phyloP scores from a whole-genome alignment of 2,329 filamentous ascomycete species.

The Penicillium sp. region DNA sequence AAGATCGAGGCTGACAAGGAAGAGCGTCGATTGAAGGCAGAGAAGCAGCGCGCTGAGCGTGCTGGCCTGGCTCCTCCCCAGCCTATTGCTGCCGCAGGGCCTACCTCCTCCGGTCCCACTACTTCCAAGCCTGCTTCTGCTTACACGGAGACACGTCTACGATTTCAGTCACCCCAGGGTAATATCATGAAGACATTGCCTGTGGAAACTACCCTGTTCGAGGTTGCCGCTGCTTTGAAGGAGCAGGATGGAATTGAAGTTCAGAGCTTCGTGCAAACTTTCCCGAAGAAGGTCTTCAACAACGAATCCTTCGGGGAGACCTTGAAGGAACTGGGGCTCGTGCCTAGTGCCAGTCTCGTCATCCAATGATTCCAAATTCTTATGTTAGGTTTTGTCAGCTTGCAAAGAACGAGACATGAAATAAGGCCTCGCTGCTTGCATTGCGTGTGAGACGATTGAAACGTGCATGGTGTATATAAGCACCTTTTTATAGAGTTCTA shows the following conservation, averaged over 20 bases:
- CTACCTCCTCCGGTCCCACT: slow-evolving; percentile 48
- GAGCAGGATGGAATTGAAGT: slow-evolving; percentile 67
- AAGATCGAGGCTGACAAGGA: slow-evolving; percentile 95
- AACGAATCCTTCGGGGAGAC: slow-evolving; percentile 81
- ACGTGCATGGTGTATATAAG: not conserved
- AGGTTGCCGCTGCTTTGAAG: slow-evolving; percentile 74
- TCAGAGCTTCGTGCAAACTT: slow-evolving; percentile 76
- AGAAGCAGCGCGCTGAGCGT: slow-evolving; percentile 78
- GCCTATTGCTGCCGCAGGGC: slow-evolving; percentile 42
- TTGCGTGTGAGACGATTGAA: not conserved
- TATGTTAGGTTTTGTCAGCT: slow-evolving; percentile 2
- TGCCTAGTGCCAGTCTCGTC: slow-evolving; percentile 86
- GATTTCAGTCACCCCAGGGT: slow-evolving; percentile 71
- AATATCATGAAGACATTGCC: slow-evolving; percentile 84
- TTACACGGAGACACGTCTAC: slow-evolving; percentile 75
- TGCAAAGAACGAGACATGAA: slow-evolving; percentile 12
- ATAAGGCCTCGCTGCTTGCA: not conserved
- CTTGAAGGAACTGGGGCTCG: slow-evolving; percentile 83
- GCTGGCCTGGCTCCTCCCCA: slow-evolving; percentile 63
- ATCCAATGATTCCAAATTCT: slow-evolving; percentile 48
- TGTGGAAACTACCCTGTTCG: slow-evolving; percentile 86
- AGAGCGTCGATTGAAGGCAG: slow-evolving; percentile 78
- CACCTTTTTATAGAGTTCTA: not conserved
- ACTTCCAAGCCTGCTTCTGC: slow-evolving; percentile 62
- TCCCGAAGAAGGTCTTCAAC: slow-evolving; percentile 76